Conservation (phyloP, 805 yeast genomes). For the Myxozyma neotropica region DNA sequence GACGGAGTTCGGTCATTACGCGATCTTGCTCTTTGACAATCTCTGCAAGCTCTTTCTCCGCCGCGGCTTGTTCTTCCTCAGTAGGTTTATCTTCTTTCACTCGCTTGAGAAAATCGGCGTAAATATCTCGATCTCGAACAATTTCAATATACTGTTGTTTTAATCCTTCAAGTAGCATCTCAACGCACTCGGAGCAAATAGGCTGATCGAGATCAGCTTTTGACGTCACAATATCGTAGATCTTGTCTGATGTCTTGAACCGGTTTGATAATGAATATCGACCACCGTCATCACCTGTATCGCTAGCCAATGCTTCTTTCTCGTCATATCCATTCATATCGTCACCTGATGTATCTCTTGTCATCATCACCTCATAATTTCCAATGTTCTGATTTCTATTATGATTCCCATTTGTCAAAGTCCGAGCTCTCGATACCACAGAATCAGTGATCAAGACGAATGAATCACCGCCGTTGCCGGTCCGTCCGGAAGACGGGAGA, state of each 20-base stretch:
- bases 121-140: slow-evolving; percentile 75
- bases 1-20: slow-evolving; percentile 44
- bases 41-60: slow-evolving; percentile 51
- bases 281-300: slow-evolving; percentile 10
- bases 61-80: slow-evolving; percentile 49
- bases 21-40: slow-evolving; percentile 47
- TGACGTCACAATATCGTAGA: slow-evolving; percentile 59
- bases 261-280: slow-evolving; percentile 16
- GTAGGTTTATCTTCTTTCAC: slow-evolving; percentile 50
- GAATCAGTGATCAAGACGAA: slow-evolving; percentile 10
- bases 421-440: slow-evolving; percentile 13
- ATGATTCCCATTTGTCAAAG: neutral
- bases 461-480: neutral
- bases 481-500: neutral
- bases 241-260: slow-evolving; percentile 15
- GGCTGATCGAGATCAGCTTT: slow-evolving; percentile 83
- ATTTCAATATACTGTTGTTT: slow-evolving; percentile 71
- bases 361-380: slow-evolving; percentile 20
- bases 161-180: slow-evolving; percentile 61
- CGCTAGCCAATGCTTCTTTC: neutral
- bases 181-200: slow-evolving; percentile 84
- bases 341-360: neutral
- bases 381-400: slow-evolving; percentile 3
- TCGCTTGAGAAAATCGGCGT: slow-evolving; percentile 69
- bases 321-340: slow-evolving; percentile 5